These are phyloP conservation scores for Pseudoneurospora amorphoporcata DNA, from an alignment of 495 filamentous ascomycete genomes.

Conservation along the genomic window DNA sequence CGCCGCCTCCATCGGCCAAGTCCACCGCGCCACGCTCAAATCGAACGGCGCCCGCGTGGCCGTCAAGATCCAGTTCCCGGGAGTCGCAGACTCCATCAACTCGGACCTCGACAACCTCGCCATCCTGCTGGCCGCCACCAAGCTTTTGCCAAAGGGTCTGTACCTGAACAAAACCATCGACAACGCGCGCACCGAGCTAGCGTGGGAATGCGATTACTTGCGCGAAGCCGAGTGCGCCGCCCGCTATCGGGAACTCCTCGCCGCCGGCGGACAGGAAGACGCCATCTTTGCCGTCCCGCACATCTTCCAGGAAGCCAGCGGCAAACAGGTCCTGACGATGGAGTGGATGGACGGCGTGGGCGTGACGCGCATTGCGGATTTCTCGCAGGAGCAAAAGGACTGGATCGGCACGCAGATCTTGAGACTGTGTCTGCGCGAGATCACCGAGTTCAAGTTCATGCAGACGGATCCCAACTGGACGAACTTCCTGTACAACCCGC, in stretches of 20 bases:
- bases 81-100: conserved; percentile 90
- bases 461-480: conserved; percentile 99
- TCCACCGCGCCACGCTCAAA: conserved; percentile 76
- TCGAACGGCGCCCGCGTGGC: conserved; percentile 68
- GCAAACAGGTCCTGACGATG: conserved; percentile 84
- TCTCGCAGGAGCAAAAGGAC: conserved; percentile 75
- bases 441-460: conserved; percentile 92
- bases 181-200: conserved; percentile 86
- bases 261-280: conserved; percentile 40
- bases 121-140: conserved; percentile 79
- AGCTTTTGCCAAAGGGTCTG: conserved; percentile 79
- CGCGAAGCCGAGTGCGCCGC: conserved; percentile 72
- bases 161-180: conserved; percentile 96
- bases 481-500: conserved; percentile 88
- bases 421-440: conserved; percentile 85
- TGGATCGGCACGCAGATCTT: conserved; percentile 91
- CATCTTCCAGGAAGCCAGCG: conserved; percentile 69
- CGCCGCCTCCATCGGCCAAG: conserved; percentile 96
- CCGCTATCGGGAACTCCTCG: conserved; percentile 63
- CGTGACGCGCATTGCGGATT: conserved; percentile 68
- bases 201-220: conserved; percentile 93
- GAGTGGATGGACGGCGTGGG: conserved; percentile 77
- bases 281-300: conserved; percentile 69
- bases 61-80: conserved; percentile 95
- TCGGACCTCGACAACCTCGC: conserved; percentile 90